A percentile compares a stretch with the other conserved stretches of the same genome.
phyloP scores from a whole-genome alignment of 2,329 filamentous ascomycete genomes.

The Bimuria novae-zelandiae region DNA sequence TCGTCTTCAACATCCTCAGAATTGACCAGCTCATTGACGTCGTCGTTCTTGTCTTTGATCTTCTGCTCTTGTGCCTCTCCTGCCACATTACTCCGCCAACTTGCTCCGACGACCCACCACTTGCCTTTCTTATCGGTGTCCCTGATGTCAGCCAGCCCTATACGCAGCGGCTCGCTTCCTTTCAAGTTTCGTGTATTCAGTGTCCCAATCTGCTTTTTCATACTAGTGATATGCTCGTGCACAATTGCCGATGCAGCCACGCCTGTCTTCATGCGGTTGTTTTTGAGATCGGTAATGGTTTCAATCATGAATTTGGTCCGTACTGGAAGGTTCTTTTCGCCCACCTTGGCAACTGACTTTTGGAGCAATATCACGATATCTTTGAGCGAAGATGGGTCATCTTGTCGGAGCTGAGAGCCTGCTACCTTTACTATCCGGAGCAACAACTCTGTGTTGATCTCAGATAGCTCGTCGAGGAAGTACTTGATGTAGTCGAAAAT shows the following conservation, averaged over 20 bases:
- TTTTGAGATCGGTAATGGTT: conserved; percentile 91
- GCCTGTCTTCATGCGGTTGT: conserved; percentile 83
- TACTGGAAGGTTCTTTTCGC: conserved; percentile 74
- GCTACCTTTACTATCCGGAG: conserved; percentile 79
- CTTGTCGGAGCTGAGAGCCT: conserved; percentile 81
- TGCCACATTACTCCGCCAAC: conserved; percentile 64
- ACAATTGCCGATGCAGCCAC: conserved; percentile 71
- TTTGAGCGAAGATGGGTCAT: conserved; percentile 86
- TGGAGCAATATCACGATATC: conserved; percentile 84
- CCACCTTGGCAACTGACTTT: conserved; percentile 68
- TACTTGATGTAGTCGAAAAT: conserved; percentile 89
- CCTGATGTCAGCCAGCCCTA: conserved; percentile 80
- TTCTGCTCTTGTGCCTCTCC: conserved; percentile 42
- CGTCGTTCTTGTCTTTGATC: conserved; percentile 37
- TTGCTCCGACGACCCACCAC: conserved; percentile 99
- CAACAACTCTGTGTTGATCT: conserved; percentile 86
- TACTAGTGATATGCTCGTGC: conserved; percentile 81
- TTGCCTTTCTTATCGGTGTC: conserved; percentile 86
- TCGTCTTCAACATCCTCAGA: conserved; percentile 27
- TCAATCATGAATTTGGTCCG: conserved; percentile 98
- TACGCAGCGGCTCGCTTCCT: conserved; percentile 78
- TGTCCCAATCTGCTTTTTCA: conserved; percentile 85
- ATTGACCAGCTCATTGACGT: conserved; percentile 11
- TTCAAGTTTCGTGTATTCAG: conserved; percentile 72
- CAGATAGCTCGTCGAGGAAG: conserved; percentile 74